Conservation (phyloP, 2,329 filamentous ascomycete genomes). For the Fusarium continuum region DNA sequence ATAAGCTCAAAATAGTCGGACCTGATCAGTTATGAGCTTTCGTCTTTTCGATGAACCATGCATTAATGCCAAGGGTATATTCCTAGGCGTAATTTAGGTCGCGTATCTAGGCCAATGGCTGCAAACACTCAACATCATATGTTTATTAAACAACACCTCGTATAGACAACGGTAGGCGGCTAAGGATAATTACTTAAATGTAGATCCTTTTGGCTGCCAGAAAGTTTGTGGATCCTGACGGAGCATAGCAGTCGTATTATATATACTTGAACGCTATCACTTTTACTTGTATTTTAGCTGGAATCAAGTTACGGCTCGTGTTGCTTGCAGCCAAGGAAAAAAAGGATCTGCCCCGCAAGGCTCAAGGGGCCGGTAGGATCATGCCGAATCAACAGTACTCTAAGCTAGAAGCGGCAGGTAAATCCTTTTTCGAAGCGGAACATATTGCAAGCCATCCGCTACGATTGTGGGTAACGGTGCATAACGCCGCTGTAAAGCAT, state of each 20-base stretch:
- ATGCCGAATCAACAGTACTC: too few relatives aligned
- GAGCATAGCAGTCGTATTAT: neutral
- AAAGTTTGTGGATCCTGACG: neutral
- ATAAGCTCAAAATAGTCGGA: too few relatives aligned
- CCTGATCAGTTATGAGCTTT: too few relatives aligned
- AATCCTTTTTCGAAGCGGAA: neutral
- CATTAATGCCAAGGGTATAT: too few relatives aligned
- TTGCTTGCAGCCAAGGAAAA: neutral
- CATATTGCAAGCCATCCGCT: neutral
- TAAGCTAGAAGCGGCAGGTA: conserved; percentile 12
- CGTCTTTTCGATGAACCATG: too few relatives aligned
- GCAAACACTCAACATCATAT: too few relatives aligned
- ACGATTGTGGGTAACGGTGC: neutral
- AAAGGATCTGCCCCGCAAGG: neutral
- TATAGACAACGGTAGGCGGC: neutral
- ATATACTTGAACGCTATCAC: too few relatives aligned
- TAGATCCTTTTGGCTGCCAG: neutral
- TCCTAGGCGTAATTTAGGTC: too few relatives aligned
- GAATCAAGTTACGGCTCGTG: too few relatives aligned
- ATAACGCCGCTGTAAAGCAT: neutral
- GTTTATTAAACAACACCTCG: neutral
- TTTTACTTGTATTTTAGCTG: too few relatives aligned
- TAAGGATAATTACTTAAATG: neutral
- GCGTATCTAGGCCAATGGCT: too few relatives aligned
- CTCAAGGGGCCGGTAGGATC: too few relatives aligned